phyloP scores from a whole-genome alignment of 2,329 filamentous ascomycete genomes.

The Diaporthe sp. region DNA sequence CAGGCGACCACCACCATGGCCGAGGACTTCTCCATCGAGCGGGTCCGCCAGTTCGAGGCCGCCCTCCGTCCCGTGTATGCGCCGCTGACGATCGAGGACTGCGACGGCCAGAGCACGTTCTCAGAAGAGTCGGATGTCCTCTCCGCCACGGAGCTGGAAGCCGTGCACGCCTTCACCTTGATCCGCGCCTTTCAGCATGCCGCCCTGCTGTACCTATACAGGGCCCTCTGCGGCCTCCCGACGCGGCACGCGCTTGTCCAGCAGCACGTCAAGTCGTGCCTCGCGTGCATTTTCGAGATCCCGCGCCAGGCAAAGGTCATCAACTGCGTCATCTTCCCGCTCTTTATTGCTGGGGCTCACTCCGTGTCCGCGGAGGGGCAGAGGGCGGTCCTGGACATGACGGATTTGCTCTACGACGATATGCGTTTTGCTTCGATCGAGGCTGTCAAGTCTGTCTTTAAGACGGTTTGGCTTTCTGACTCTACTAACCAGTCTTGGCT shows the following conservation, averaged over 20 bases:
- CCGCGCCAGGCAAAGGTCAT: conserved; percentile 53
- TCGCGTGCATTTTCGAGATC: conserved; percentile 54
- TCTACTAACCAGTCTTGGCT: neutral
- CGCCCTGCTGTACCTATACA: conserved; percentile 59
- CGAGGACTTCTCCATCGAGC: conserved; percentile 48
- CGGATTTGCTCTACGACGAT: conserved; percentile 48
- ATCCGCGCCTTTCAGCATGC: conserved; percentile 58
- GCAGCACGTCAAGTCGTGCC: conserved; percentile 53
- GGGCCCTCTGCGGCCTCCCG: conserved; percentile 57
- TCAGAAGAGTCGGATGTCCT: conserved; percentile 1
- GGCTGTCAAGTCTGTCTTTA: neutral
- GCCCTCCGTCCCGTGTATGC: conserved; percentile 48
- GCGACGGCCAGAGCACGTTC: conserved; percentile 28
- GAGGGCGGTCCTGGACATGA: conserved; percentile 42
- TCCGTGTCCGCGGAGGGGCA: conserved; percentile 50
- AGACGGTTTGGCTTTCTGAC: neutral
- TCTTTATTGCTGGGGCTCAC: conserved; percentile 55
- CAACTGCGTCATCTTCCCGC: conserved; percentile 56
- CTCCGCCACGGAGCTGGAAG: conserved; percentile 46
- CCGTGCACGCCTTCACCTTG: conserved; percentile 52
- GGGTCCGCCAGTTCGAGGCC: conserved; percentile 48
- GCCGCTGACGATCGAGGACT: conserved; percentile 46
- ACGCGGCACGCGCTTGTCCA: conserved; percentile 57
- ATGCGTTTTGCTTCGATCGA: conserved; percentile 55
- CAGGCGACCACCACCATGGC: conserved; percentile 42